Base-by-base conservation (phyloP, 2,329 filamentous ascomycete species). In the Monilinia polystroma region DNA sequence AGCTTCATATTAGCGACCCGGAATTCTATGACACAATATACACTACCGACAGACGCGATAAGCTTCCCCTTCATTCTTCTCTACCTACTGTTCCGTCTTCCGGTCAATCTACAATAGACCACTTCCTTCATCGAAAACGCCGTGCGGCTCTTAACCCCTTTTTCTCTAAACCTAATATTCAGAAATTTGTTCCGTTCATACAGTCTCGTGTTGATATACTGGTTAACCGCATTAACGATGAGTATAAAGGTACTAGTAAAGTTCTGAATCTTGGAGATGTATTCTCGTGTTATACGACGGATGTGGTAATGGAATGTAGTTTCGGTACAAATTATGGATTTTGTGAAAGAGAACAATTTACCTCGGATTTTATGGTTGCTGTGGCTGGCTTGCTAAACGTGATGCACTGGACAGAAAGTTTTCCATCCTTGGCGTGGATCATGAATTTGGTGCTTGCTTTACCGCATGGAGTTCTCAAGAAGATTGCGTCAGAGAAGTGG, bases 1-100 rank as follows among this genome's bases (percentile, higher is more conserved):
- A 81, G 67, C 73, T 82, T 45, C 76, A 81, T 65, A 76, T 81
- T 52, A 72, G 71, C 20, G 72, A 75, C 41, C 72, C 75, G 6
- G 64, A 71, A 54, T 80, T 81, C 71, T 77, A 79, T 67, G 75
- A 79, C 26, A 78, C 79, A 63, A 72, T 82, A 29, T 81, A 79
- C 68, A 74, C 77, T 8, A 63, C 49, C 16, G 68, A 69, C 29
- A 59, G 57, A 52, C 63, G 69, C 14, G 69, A 70, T 32, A 70
- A 67, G 38, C 55, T 63, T 8, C 20, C 49, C 14, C 69, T 66
- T 64, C 66, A 62, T 32, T 65, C 62, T 1, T 58, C 69, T 1
- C 41, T 35, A 23, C 67, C 64, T n/a, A 60, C 59, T 4, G 43
- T 64, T 7, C 55, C 52, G 14, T 38, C 60, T 20, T 66, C 68